Evolutionary conservation across 2,329 filamentous ascomycete genomes (phyloP).

Genomic region (Cladosporium sp.): DNA sequence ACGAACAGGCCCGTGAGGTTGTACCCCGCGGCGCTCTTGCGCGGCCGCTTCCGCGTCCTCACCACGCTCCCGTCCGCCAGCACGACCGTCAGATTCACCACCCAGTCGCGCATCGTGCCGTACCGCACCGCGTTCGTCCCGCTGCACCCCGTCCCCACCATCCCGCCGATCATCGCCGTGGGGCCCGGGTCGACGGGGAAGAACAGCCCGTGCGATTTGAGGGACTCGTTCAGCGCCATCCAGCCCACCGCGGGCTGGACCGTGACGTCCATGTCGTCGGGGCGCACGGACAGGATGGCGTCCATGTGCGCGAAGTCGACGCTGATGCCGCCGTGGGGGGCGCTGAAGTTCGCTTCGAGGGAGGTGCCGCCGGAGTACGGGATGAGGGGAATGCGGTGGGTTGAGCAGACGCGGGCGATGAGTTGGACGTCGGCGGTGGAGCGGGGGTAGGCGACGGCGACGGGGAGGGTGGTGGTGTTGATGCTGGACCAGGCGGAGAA

Average conservation of each 20-base stretch:
- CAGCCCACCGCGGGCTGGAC: conserved; percentile 89
- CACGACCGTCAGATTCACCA: conserved; percentile 75
- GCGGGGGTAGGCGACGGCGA: conserved; percentile 59
- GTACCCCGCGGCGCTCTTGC: conserved; percentile 75
- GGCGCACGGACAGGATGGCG: conserved; percentile 68
- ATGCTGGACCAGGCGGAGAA: conserved; percentile 66
- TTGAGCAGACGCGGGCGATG: conserved; percentile 66
- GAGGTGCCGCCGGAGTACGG: conserved; percentile 82
- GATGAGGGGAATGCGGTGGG: conserved; percentile 73
- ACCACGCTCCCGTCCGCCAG: conserved; percentile 71
- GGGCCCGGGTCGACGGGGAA: conserved; percentile 86
- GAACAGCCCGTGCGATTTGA: conserved; percentile 70
- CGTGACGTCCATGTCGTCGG: conserved; percentile 85
- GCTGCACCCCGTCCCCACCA: conserved; percentile 69
- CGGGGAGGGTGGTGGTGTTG: conserved; percentile 57
- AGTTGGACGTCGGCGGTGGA: conserved; percentile 58
- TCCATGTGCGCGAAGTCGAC: conserved; percentile 90
- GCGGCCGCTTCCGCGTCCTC: conserved; percentile 70
- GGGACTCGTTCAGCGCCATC: conserved; percentile 77
- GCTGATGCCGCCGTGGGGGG: conserved; percentile 78
- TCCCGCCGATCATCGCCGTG: conserved; percentile 69
- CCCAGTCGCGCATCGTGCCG: conserved; percentile 84
- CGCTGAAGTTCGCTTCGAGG: conserved; percentile 84
- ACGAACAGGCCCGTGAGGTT: conserved; percentile 76
- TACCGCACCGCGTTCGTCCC: conserved; percentile 68